Evolutionary conservation across 2,329 filamentous ascomycete genomes (phyloP).

Genomic region (Diaporthe capsici): DNA sequence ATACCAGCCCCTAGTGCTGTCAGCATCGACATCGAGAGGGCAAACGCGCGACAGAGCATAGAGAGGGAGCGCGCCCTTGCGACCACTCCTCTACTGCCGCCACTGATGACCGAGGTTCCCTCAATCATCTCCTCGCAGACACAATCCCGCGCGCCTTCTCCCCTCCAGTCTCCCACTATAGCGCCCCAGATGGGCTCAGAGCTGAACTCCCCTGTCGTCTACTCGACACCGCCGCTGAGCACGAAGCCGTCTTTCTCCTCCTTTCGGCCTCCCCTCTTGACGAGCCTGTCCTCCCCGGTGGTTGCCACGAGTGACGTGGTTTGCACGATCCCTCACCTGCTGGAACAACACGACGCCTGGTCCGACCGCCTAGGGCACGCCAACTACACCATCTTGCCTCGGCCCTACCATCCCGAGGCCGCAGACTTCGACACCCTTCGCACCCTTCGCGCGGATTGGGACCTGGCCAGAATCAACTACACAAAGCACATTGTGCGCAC

Average conservation of each 20-base stretch:
- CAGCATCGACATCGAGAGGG: conserved; percentile 68
- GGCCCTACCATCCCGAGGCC: conserved; percentile 79
- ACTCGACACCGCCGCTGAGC: conserved; percentile 80
- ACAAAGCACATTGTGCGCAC: conserved; percentile 90
- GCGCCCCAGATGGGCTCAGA: conserved; percentile 67
- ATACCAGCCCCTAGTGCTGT: conserved; percentile 63
- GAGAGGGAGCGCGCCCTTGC: conserved; percentile 74
- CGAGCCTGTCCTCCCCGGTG: conserved; percentile 75
- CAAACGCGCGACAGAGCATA: conserved; percentile 64
- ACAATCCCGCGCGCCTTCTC: conserved; percentile 77
- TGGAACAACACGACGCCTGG: conserved; percentile 84
- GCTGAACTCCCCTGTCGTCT: conserved; percentile 54
- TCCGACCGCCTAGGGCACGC: conserved; percentile 88
- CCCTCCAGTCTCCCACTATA: conserved; percentile 87
- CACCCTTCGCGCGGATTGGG: conserved; percentile 84
- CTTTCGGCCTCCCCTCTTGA: conserved; percentile 73
- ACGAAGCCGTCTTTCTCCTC: conserved; percentile 84
- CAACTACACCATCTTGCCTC: conserved; percentile 89
- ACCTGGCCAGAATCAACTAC: conserved; percentile 86
- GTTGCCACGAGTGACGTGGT: conserved; percentile 57
- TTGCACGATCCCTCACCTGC: conserved; percentile 72
- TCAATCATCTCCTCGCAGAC: conserved; percentile 56
- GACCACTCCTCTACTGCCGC: conserved; percentile 87
- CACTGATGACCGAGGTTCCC: conserved; percentile 76
- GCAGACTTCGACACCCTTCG: conserved; percentile 71